These are phyloP conservation scores for Fusarium musae DNA, from an alignment of 2,329 filamentous ascomycete genomes.

Conservation along the genomic window DNA sequence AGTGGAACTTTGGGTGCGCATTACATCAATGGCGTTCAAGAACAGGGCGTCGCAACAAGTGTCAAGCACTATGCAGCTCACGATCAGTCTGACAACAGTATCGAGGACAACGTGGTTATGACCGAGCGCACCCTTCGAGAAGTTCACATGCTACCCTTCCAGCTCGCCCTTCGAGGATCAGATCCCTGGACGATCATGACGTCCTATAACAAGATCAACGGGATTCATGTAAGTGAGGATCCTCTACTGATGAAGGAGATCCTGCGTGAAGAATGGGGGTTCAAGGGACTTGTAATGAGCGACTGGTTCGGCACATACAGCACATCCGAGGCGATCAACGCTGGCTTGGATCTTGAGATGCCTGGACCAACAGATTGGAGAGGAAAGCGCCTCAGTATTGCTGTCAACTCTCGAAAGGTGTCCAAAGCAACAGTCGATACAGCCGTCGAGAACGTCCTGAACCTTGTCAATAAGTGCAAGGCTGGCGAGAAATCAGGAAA, in stretches of 20 bases:
- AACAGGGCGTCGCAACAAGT: conserved; percentile 52
- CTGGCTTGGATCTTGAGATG: conserved; percentile 48
- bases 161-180: conserved; percentile 51
- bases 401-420: conserved; percentile 42
- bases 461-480: conserved; percentile 29
- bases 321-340: conserved; percentile 45
- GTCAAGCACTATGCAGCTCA: conserved; percentile 58
- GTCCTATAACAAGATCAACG: conserved; percentile 53
- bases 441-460: conserved; percentile 41
- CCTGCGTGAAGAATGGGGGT: conserved; percentile 44
- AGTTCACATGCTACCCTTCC: conserved; percentile 50
- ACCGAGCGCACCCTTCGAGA: conserved; percentile 38
- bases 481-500: neutral
- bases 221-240: conserved; percentile 45
- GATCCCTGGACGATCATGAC: conserved; percentile 52
- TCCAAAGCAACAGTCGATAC: conserved; percentile 36
- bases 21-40: conserved; percentile 52
- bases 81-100: conserved; percentile 47
- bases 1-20: conserved; percentile 50
- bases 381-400: conserved; percentile 39
- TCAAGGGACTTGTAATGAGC: conserved; percentile 35
- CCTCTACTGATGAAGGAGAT: conserved; percentile 43
- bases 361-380: conserved; percentile 47
- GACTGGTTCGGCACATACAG: conserved; percentile 52
- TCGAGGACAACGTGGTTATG: conserved; percentile 38